Conservation (phyloP, 2,329 filamentous ascomycete genomes). For the Diplodia sapinea region DNA sequence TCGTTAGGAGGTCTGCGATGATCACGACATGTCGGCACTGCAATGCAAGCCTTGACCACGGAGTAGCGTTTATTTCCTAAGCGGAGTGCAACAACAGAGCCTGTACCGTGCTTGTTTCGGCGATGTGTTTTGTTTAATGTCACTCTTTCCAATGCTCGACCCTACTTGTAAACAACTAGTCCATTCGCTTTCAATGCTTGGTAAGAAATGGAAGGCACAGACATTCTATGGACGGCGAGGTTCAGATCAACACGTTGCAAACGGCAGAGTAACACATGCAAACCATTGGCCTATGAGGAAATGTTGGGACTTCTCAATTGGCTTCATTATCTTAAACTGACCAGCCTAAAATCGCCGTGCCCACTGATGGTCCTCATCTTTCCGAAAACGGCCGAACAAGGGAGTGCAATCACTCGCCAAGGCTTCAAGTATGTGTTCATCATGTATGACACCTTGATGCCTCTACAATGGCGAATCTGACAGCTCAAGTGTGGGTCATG, state of each 20-base stretch:
- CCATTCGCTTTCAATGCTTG: neutral
- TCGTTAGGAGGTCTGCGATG: slow-evolving; percentile 1
- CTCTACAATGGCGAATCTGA: too few relatives aligned
- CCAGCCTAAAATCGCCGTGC: too few relatives aligned
- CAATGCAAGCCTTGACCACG: neutral
- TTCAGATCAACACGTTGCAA: neutral
- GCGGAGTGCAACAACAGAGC: neutral
- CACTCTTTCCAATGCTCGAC: neutral
- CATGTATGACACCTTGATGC: too few relatives aligned
- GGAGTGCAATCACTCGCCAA: neutral
- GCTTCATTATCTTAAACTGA: too few relatives aligned
- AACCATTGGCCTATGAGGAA: too few relatives aligned
- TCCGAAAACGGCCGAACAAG: neutral
- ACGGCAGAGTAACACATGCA: too few relatives aligned
- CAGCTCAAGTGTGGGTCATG: too few relatives aligned
- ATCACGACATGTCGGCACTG: neutral
- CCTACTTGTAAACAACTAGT: neutral
- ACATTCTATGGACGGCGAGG: neutral
- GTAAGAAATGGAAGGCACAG: neutral
- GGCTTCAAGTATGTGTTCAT: neutral
- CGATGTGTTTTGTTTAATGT: neutral
- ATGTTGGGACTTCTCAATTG: too few relatives aligned
- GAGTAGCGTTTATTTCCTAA: neutral
- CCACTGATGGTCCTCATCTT: neutral
- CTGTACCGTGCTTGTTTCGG: neutral